Evolutionary conservation across 495 filamentous ascomycete genomes (phyloP), one percentile per base, ranked within the genome.

Genomic region (Jackrogersella multiformis): DNA sequence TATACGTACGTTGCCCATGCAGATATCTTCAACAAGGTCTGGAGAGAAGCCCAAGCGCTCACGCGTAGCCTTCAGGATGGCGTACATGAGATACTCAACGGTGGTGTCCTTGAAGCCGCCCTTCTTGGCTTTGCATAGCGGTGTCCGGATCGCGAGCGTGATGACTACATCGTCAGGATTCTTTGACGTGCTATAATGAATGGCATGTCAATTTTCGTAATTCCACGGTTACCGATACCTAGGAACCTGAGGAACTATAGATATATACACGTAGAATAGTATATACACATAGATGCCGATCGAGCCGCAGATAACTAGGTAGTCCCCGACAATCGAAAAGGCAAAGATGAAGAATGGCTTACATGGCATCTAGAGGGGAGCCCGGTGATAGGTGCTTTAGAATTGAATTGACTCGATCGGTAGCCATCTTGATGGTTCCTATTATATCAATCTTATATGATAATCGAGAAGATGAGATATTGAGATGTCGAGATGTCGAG

Each of bases 161-260:
- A 99, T 95, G 65, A 99, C 95, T 15, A 97, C 85, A 85, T 99
- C 95, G 78, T 99, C 95, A 61, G 94, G 87, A 76, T 94, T 96
- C 83, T 97, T 94, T 60, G 91, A 89, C 18, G 92, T 95, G 77
- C 94, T 97, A 70, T 51, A 53, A 30, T 42, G 39, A 34, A n/a
- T 34, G 58, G 23, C 61, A 18, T 24, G 44, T 56, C 18, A 66
- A 49, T 44, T 70, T 56, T 18, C 28, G 16, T 32, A 42, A 6
- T 46, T 41, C 26, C 6, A n/a, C 2, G 5, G n/a, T n/a, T 35
- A 2, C 23, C 28, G 30, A 12, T 3, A 0, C 2, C 48, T 15
- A 49, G 8, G 6, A 49, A 52, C 3, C 12, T 35, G 1, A 34
- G 16, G n/a, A n/a, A n/a, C n/a, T n/a, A n/a, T n/a, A n/a, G n/a